Percentiles rank a stretch among this genome's conserved stretches.
These are phyloP conservation scores for Capronia coronata DNA, from an alignment of 2,329 filamentous ascomycete species.

Conservation along the genomic window DNA sequence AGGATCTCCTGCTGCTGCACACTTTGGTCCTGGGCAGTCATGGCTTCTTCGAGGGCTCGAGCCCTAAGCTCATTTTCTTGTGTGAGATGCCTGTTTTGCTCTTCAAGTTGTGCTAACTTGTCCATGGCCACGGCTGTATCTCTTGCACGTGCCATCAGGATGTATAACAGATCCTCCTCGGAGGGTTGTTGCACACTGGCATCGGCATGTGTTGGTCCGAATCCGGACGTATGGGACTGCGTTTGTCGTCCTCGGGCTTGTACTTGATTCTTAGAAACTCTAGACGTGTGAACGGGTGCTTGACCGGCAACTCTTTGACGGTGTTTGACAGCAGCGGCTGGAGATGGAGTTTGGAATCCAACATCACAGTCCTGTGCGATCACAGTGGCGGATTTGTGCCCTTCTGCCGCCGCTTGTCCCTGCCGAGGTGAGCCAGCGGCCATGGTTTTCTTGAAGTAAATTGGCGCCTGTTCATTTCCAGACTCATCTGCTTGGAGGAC, in stretches of 20 bases:
- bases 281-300: not conserved
- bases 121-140: slow-evolving; percentile 4
- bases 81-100: slow-evolving; percentile 1
- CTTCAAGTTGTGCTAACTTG: slow-evolving; percentile 9
- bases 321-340: not conserved
- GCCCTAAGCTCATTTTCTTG: slow-evolving; percentile 10
- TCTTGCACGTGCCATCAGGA: slow-evolving; percentile 21
- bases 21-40: slow-evolving; percentile 3
- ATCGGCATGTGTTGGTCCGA: not conserved
- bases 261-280: not conserved
- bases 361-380: not conserved
- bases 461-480: not conserved
- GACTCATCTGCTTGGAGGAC: not conserved
- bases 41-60: slow-evolving; percentile 7
- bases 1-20: slow-evolving; percentile 9
- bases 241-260: not conserved
- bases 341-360: not conserved
- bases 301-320: not conserved
- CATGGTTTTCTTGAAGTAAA: not conserved
- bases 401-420: not conserved
- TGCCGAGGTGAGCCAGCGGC: not conserved
- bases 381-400: too few species aligned
- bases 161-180: slow-evolving; percentile 23
- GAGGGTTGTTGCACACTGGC: slow-evolving; percentile 4
- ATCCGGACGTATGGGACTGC: not conserved